phyloP scores from a whole-genome alignment of 2,329 filamentous ascomycete genomes.

The Fusarium nodosum region DNA sequence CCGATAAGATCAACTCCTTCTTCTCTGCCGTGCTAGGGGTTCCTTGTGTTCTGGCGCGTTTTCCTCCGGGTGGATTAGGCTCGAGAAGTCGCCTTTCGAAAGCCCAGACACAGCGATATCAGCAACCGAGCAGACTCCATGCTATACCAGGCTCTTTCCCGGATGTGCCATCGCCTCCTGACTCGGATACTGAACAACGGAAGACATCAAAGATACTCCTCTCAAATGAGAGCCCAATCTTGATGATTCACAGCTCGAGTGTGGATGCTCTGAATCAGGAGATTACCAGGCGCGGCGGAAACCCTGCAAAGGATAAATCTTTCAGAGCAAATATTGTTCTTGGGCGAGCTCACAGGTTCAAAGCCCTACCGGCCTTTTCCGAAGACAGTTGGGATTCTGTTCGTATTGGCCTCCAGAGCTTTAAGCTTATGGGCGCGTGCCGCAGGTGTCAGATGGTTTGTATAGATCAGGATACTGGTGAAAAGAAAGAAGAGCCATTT shows the following conservation, averaged over 20 bases:
- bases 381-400: conserved; percentile 84
- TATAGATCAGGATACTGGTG: conserved; percentile 85
- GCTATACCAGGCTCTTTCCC: conserved; percentile 68
- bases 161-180: conserved; percentile 66
- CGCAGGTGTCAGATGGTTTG: conserved; percentile 97
- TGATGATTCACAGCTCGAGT: conserved; percentile 85
- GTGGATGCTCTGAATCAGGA: conserved; percentile 81
- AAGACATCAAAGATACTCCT: conserved; percentile 74
- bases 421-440: conserved; percentile 84
- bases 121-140: conserved; percentile 51
- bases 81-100: conserved; percentile 77
- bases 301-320: conserved; percentile 75
- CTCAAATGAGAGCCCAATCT: conserved; percentile 93
- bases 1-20: conserved; percentile 75
- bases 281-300: conserved; percentile 74
- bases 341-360: conserved; percentile 53
- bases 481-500: conserved; percentile 86
- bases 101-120: conserved; percentile 73
- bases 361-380: conserved; percentile 72
- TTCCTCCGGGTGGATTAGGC: conserved; percentile 76
- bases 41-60: conserved; percentile 86
- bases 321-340: conserved; percentile 93
- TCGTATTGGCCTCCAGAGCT: conserved; percentile 72
- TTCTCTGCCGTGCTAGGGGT: conserved; percentile 82
- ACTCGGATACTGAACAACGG: conserved; percentile 66